Evolutionary conservation across 768 basidiomycete species (phyloP).

Genomic region (Lactifluus piperatus): DNA sequence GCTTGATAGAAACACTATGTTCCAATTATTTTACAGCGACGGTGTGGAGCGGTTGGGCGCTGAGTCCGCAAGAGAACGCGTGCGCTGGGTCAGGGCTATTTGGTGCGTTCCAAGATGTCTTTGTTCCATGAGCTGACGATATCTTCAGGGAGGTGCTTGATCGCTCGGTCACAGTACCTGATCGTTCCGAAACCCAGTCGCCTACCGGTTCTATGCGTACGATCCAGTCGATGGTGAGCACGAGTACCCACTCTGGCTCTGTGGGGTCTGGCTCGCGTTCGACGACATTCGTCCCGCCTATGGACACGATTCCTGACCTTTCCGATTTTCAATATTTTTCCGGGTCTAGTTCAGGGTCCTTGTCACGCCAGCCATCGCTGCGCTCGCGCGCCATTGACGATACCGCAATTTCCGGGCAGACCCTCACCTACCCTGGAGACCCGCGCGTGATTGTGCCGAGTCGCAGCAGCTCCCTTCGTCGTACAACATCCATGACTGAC

Average conservation of each 20-base stretch:
- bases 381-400: slow-evolving; percentile 69
- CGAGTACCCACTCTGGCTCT: slow-evolving; percentile 33
- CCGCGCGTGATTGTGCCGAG: slow-evolving; percentile 64
- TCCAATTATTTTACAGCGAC: too few species aligned
- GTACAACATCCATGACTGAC: slow-evolving; percentile 72
- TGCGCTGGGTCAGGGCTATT: too few species aligned
- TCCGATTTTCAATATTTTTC: slow-evolving; percentile 50
- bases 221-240: too few species aligned
- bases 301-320: slow-evolving; percentile 60
- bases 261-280: slow-evolving; percentile 57
- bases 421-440: slow-evolving; percentile 66
- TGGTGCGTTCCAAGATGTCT: slow-evolving; percentile 51
- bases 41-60: too few species aligned
- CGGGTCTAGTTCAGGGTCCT: slow-evolving; percentile 33
- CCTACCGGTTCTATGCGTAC: too few species aligned
- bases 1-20: too few species aligned
- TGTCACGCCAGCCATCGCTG: slow-evolving; percentile 39
- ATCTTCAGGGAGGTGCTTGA: too few species aligned
- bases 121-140: too few species aligned
- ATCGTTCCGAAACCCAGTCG: too few species aligned
- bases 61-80: too few species aligned
- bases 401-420: slow-evolving; percentile 52
- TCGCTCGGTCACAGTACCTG: too few species aligned
- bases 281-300: slow-evolving; percentile 69
- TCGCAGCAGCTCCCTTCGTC: slow-evolving; percentile 46